Percentiles rank a stretch among this genome's conserved stretches.
Evolutionary conservation across 2,329 filamentous ascomycete genomes (phyloP).

Genomic region (Blastomyces silverae): DNA sequence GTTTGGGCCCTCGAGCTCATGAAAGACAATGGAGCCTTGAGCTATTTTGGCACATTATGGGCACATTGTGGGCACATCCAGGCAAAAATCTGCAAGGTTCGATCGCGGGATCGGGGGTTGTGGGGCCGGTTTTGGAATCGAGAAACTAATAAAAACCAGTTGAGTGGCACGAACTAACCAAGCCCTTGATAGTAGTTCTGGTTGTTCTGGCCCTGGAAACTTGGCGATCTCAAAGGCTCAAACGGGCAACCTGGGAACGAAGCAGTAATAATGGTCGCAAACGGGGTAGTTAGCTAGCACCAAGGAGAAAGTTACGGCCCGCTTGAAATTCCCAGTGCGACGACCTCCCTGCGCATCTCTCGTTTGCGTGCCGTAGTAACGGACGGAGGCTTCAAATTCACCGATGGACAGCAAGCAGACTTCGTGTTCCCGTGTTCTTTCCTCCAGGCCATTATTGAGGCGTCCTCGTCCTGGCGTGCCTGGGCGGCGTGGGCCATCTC

Average conservation of each 20-base stretch:
- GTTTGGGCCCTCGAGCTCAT: background rate
- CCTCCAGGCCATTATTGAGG: background rate
- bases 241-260: background rate
- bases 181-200: background rate
- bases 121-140: conserved; percentile 5
- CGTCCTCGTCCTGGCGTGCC: background rate
- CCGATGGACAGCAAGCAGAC: background rate
- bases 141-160: background rate
- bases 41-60: conserved; percentile 10
- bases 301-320: conserved; percentile 1
- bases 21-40: background rate
- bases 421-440: background rate
- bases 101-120: conserved; percentile 13
- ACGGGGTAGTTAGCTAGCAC: no score
- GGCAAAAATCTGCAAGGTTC: conserved; percentile 7
- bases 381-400: background rate
- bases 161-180: background rate
- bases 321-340: background rate
- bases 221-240: background rate
- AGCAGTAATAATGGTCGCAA: background rate
- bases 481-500: background rate
- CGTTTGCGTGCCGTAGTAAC: background rate
- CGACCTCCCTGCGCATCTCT: background rate
- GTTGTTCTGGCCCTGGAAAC: background rate
- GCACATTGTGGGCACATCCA: conserved; percentile 10